Conservation (phyloP, 345 rosid species). For the Syzygium aqueum region DNA sequence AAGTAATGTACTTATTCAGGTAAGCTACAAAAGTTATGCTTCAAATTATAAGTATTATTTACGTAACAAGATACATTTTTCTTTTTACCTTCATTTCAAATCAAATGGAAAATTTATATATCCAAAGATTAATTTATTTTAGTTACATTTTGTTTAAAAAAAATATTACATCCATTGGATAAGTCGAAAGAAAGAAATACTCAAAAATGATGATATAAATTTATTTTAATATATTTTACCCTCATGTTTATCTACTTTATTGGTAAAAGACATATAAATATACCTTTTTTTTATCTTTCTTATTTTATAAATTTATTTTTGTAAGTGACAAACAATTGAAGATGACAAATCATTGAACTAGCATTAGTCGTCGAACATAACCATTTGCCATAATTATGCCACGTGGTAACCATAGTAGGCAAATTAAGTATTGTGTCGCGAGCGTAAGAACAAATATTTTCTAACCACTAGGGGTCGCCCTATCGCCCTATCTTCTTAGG, state of each 20-base stretch:
- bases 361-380: not conserved
- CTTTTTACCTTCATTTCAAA: not conserved
- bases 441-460: not conserved
- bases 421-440: not conserved
- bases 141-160: not conserved
- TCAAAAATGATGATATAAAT: not conserved
- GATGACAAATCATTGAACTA: not conserved
- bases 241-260: not conserved
- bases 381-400: not conserved
- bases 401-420: not conserved
- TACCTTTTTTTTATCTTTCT: not conserved
- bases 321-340: not conserved
- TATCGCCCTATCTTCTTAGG: no score
- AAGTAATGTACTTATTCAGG: not conserved
- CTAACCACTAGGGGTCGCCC: no score
- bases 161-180: not conserved
- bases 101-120: not conserved
- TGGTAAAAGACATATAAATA: not conserved
- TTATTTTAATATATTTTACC: not conserved
- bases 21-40: not conserved
- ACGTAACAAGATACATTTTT: not conserved
- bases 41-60: not conserved
- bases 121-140: not conserved
- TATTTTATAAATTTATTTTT: not conserved
- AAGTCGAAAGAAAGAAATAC: not conserved